Base-by-base conservation (phyloP, 2,329 filamentous ascomycete genomes). In the Ophiosphaerella narmari region DNA sequence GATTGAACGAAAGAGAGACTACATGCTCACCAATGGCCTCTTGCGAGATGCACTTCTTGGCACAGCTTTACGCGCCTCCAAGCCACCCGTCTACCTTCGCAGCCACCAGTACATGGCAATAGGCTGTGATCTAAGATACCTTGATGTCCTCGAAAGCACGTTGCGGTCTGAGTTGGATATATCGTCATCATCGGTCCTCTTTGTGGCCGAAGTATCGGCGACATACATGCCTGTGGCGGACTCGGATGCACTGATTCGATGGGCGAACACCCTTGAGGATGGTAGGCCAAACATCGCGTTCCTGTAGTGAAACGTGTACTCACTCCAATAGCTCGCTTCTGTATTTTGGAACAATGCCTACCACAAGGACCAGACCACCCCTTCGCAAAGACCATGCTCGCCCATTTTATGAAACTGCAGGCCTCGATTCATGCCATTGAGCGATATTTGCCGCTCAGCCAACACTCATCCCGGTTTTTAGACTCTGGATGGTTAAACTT, bases 181-280 rank as follows among this genome's bases (percentile, higher is more conserved):
- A 13, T 68, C 80, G 1, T 75, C 82, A 7, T 85, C 82, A 50
- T 78, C 81, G 2, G 81, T 96, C 2, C 77, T 97, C 21, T 96
- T 94, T 63, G 82, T 91, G 23, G 91, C 91, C 1, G 93, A 97
- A 73, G 91, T 96, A 12, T 95, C 91, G 3, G 84, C 96, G 35
- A 94, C 91, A 1, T 96, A 96, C 64, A 95, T 96, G 90, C 85
- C 91, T 48, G 83, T 85, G 2, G 71, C 82, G 18, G 85, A 85
- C 35, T 86, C 91, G 5, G 87, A 96, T 75, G 78, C 81, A 13
- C 78, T 97, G 7, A 86, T 97, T 26, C 70, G 79, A 43, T 97
- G 91, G 91, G 87, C 89, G n/a, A 84, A 85, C 46, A 83, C 76
- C 9, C 77, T 95, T 42, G 81, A 84, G 11, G 78, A 88, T 71